Conservation (phyloP, 2,329 filamentous ascomycete genomes). For the Neonectria magnoliae region DNA sequence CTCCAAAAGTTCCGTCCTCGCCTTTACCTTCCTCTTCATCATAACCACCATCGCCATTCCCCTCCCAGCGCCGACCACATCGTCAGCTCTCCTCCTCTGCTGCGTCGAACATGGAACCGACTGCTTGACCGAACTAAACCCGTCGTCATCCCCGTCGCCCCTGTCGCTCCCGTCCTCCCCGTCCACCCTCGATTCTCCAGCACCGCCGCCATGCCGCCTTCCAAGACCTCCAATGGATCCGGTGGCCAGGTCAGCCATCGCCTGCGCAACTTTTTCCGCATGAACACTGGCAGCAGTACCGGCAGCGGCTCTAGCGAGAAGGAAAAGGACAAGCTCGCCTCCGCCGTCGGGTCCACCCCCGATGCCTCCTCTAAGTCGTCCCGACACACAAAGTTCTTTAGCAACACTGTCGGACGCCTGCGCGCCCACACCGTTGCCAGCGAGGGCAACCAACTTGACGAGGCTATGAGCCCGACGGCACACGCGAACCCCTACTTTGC, state of each 20-base stretch:
- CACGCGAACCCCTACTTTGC: conserved; percentile 97
- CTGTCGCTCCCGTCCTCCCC: conserved; percentile 23
- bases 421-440: conserved; percentile 91
- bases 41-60: conserved; percentile 6
- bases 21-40: conserved; percentile 28
- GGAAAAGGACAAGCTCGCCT: conserved; percentile 47
- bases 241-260: conserved; percentile 73
- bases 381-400: conserved; percentile 89
- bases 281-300: conserved; percentile 60
- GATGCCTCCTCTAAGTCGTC: conserved; percentile 66
- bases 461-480: conserved; percentile 88
- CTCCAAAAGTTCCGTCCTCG: conserved; percentile 21
- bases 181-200: conserved; percentile 11
- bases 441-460: conserved; percentile 90
- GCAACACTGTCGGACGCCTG: conserved; percentile 84
- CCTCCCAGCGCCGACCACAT: conserved; percentile 11
- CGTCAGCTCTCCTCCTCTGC: conserved; percentile 19
- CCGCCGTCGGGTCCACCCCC: conserved; percentile 23
- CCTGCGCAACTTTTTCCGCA: conserved; percentile 77
- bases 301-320: conserved; percentile 51
- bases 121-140: conserved; percentile 44
- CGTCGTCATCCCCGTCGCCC: conserved; percentile 28
- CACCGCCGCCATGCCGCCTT: conserved; percentile 57
- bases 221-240: conserved; percentile 61
- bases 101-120: conserved; percentile 52